Base-by-base conservation (phyloP, 768 basidiomycete genomes). In the Termitomyces heimii region DNA sequence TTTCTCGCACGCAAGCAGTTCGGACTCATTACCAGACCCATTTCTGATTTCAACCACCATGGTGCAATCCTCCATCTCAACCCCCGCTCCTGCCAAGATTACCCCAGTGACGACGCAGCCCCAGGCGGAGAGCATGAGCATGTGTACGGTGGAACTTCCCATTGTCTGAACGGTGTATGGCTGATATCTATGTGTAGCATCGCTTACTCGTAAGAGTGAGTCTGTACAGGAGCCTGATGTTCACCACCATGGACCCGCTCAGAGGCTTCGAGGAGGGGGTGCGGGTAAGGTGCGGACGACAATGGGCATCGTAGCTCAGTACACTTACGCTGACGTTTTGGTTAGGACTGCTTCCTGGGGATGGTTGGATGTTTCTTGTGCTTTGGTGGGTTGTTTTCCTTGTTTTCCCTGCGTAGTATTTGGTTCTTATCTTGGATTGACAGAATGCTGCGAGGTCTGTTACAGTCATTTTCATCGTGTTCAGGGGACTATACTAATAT, bases 401-500 rank as follows among this genome's bases (percentile, higher is more conserved):
- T 12, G 9, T 52, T 16, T 43, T 13, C 8, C 18, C 46, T 22
- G 1, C 7, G 0, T 2, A 5, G n/a, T 6, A 7, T 28, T 24
- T 18, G 14, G 42, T 9, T 26, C 40, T 47, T 34, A 56, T 28
- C 9, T 8, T 22, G 16, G 7, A 3, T 20, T 29, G 14, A 35
- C 53, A 87, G 86, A 88, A 65, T 85, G 85, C 59, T 89, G 85
- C 78, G 85, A 87, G 79, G 86, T 87, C 62, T 46, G 74, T 65
- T 39, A 26, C 20, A n/a, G 5, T 3, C 12, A 2, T 34, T 2
- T 26, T 26, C 6, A 5, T 24, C 18, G 24, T 18, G 0, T 14
- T 20, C 24, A 28, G 18, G 7, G 24, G 13, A 4, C 32, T 22
- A 45, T 55, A 46, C 58, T 56, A 40, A 39, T 32, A 47, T 45